phyloP scores from a whole-genome alignment of 1,284 basidiomycete genomes.

The Cutaneotrichosporon spelunceum region DNA sequence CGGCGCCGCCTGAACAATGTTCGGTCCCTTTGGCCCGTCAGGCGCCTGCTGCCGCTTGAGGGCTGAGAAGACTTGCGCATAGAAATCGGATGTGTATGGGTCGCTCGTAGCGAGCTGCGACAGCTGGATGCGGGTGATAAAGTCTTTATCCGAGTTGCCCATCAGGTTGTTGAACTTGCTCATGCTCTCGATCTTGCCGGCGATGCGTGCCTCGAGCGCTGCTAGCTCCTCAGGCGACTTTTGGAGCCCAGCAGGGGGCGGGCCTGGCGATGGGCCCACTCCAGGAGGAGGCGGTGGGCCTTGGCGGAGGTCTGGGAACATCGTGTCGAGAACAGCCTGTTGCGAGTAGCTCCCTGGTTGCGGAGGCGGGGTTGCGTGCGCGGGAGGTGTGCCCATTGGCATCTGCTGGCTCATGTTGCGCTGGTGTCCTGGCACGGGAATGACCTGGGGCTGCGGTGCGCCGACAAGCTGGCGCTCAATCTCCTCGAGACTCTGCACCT shows the following conservation, averaged over 20 bases:
- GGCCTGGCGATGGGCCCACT: slow-evolving; percentile 37
- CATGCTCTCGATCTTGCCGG: slow-evolving; percentile 56
- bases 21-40: slow-evolving; percentile 11
- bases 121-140: slow-evolving; percentile 98
- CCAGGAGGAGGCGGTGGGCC: slow-evolving; percentile 33
- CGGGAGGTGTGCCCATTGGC: slow-evolving; percentile 32
- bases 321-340: slow-evolving; percentile 45
- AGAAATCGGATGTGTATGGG: slow-evolving; percentile 97
- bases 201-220: slow-evolving; percentile 37
- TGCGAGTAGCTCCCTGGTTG: slow-evolving; percentile 38
- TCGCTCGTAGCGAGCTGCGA: slow-evolving; percentile 95
- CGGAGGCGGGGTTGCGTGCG: slow-evolving; percentile 27
- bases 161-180: slow-evolving; percentile 96
- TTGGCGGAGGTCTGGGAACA: slow-evolving; percentile 48
- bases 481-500: slow-evolving; percentile 50
- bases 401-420: slow-evolving; percentile 45
- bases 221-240: slow-evolving; percentile 43
- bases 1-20: slow-evolving; percentile 68
- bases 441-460: slow-evolving; percentile 15
- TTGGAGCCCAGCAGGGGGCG: slow-evolving; percentile 7
- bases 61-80: slow-evolving; percentile 92
- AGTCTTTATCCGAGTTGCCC: slow-evolving; percentile 90
- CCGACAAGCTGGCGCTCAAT: slow-evolving; percentile 52
- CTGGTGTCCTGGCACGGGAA: slow-evolving; percentile 17
- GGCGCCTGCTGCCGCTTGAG: slow-evolving; percentile 69